These are phyloP conservation scores for Trichoderma sp. DNA, from an alignment of 2,329 filamentous ascomycete species.

Conservation along the genomic window DNA sequence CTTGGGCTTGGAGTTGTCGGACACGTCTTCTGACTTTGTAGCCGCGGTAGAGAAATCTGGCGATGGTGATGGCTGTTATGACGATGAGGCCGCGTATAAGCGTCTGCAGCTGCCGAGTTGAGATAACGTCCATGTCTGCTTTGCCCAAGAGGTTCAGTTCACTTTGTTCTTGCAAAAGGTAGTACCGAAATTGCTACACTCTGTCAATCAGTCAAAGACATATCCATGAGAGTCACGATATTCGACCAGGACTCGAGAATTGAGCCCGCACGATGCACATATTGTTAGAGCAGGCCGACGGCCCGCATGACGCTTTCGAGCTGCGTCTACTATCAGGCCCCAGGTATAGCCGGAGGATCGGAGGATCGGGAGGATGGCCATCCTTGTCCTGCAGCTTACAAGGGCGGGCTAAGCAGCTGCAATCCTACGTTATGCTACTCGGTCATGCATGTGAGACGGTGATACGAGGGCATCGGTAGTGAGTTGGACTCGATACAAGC, in stretches of 20 bases:
- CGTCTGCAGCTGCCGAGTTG: background rate
- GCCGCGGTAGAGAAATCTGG: background rate
- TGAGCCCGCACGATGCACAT: background rate
- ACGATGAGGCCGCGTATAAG: background rate
- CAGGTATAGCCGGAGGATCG: background rate
- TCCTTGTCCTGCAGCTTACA: background rate
- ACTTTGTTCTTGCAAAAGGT: too few relatives aligned
- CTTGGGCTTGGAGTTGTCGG: background rate
- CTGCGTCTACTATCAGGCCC: background rate
- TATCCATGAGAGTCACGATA: too few relatives aligned
- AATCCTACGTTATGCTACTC: background rate
- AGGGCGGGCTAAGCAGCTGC: background rate
- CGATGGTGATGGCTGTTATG: background rate
- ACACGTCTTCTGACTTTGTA: constrained; percentile 1
- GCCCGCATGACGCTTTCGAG: background rate
- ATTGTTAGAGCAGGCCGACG: background rate
- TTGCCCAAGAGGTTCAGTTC: background rate
- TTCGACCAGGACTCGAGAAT: too few relatives aligned
- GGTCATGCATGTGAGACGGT: background rate
- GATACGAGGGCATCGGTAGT: background rate
- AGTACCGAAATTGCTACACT: too few relatives aligned
- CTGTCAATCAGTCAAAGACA: background rate
- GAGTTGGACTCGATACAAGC: background rate
- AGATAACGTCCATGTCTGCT: background rate
- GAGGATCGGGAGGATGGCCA: background rate